Evolutionary conservation across 2,329 filamentous ascomycete species (phyloP), one percentile per base, ranked within the genome.

Genomic region (Madurella fahalii): DNA sequence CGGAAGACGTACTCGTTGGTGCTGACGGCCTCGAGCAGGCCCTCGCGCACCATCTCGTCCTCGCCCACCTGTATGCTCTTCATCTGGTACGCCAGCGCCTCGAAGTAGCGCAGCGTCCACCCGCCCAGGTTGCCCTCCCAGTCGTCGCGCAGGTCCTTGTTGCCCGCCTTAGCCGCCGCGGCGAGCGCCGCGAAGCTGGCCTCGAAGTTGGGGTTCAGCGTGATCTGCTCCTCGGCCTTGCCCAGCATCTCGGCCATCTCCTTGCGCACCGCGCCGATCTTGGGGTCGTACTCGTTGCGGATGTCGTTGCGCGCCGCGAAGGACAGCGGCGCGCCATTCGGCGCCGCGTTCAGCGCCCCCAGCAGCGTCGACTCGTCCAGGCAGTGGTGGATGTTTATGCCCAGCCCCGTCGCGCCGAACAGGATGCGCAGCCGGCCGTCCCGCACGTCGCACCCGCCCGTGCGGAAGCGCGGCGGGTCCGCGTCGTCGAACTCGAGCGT

Each of bases 31-130:
- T 81, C 77, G 16, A 74, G 63, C 59, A 80, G 71, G 4, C 72
- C 77, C 63, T 80, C 77, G 52, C 70, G 71, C 30, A 80, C 65
- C 65, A 79, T 68, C 1, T 80, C 77, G 56, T 81, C 77, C 50
- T 71, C 65, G 30, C 65, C 71, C 54, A 80, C 77, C 58, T 78
- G 77, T 50, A 75, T 64, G 46, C 67, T 67, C 56, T 72, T 63
- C 47, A 80, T 71, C 50, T 71, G 67, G 44, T 64, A 68, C 31
- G 64, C 65, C n/a, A 81, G 64, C 1, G 65, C 72, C 48, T 76
- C 68, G 51, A 76, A 78, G 66, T 82, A 82, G 18, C 60, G 52
- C 3, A 64, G 42, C 7, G 71, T 67, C 42, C 72, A 71, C 17
- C 47, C 55, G 20, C 78, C 78, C 11, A 83, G 58, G 53, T 68